A percentile compares a stretch with the other conserved stretches of the same genome.
These are phyloP conservation scores for Mortierella sp. DNA, from an alignment of 371 early-diverging fungal species.

Conservation along the genomic window DNA sequence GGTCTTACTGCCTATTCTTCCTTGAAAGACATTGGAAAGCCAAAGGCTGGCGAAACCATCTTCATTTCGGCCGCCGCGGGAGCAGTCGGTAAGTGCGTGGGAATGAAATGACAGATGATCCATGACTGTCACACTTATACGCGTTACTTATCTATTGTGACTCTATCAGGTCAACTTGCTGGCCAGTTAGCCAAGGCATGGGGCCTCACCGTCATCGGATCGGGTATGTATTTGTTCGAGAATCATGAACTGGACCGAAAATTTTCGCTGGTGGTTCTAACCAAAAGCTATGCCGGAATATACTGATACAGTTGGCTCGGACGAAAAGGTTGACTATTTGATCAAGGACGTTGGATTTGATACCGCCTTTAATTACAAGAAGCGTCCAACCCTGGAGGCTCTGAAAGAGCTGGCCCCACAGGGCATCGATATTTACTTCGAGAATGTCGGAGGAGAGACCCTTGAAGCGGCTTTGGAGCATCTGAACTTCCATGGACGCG, in stretches of 20 bases:
- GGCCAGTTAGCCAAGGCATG: conserved; percentile 72
- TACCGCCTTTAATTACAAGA: conserved; percentile 83
- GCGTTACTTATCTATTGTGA: too few species aligned
- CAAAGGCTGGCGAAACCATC: conserved; percentile 77
- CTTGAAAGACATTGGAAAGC: conserved; percentile 61
- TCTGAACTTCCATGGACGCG: conserved; percentile 62
- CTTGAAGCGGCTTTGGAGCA: conserved; percentile 67
- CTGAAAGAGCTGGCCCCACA: conserved; percentile 63
- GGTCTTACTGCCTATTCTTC: conserved; percentile 60
- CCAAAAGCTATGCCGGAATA: neutral
- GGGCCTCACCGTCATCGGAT: conserved; percentile 73
- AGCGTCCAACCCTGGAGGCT: conserved; percentile 52
- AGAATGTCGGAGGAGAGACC: conserved; percentile 77
- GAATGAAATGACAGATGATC: too few species aligned
- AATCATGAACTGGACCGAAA: too few species aligned
- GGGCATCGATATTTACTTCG: conserved; percentile 79
- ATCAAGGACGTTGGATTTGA: conserved; percentile 66
- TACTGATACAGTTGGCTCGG: conserved; percentile 68
- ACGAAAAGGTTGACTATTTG: conserved; percentile 74
- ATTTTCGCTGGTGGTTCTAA: neutral
- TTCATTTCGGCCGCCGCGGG: conserved; percentile 69
- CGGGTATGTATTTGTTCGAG: conserved; percentile 20
- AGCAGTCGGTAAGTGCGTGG: conserved; percentile 62
- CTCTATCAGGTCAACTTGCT: conserved; percentile 60
- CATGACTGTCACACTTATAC: too few species aligned